Percentiles rank a stretch among this genome's conserved stretches.
These are phyloP conservation scores for Tilletia setariae DNA, from an alignment of 1,284 basidiomycete genomes.

Conservation along the genomic window DNA sequence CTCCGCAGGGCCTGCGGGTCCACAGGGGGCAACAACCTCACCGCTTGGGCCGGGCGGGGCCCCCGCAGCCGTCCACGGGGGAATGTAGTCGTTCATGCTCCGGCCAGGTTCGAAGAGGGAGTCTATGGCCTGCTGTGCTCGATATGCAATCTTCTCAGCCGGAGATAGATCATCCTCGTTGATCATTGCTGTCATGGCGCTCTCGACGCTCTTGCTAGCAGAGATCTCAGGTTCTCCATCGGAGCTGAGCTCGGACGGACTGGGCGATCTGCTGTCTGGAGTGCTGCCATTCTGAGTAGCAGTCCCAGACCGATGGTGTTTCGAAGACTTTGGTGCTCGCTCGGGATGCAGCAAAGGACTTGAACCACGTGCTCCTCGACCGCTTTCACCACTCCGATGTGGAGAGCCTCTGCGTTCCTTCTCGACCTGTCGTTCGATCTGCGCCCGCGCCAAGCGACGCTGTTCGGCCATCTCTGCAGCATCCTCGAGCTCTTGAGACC, in stretches of 20 bases:
- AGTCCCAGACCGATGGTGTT: constrained; percentile 36
- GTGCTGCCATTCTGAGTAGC: constrained; percentile 36
- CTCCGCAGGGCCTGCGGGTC: constrained; percentile 25
- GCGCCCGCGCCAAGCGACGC: constrained; percentile 18
- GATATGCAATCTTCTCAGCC: constrained; percentile 27
- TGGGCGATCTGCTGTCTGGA: constrained; percentile 20
- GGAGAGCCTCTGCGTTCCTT: constrained; percentile 20
- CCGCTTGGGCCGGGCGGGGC: constrained; percentile 29
- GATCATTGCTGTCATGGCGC: constrained; percentile 19
- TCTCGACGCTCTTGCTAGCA: constrained; percentile 23
- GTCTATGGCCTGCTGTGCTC: constrained; percentile 38
- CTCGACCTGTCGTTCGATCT: constrained; percentile 25
- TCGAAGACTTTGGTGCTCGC: not conserved
- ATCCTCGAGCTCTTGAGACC: not conserved
- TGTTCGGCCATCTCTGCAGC: not conserved
- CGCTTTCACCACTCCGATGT: constrained; percentile 24
- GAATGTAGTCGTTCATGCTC: constrained; percentile 41
- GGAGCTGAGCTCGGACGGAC: not conserved
- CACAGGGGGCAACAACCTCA: constrained; percentile 15
- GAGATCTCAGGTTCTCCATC: not conserved
- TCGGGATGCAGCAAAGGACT: constrained; percentile 5
- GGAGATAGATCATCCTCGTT: constrained; percentile 26
- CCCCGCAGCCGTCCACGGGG: constrained; percentile 36
- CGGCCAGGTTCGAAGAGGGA: constrained; percentile 37
- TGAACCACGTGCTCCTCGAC: not conserved